Conservation (phyloP, 2,329 filamentous ascomycete genomes). For the Ascochyta fabae region DNA sequence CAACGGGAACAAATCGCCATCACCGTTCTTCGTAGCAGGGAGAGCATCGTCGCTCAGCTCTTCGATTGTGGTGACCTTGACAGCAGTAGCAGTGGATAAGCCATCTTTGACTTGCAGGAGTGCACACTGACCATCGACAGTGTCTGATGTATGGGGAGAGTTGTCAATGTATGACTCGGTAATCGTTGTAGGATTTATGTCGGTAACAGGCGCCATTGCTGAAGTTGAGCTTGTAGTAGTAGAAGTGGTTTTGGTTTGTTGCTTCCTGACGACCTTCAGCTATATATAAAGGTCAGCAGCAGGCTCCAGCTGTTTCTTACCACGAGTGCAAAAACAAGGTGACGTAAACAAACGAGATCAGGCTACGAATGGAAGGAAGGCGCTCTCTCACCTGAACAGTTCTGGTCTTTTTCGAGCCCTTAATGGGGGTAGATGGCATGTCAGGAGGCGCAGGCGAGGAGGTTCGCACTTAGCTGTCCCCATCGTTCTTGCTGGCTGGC, state of each 20-base stretch:
- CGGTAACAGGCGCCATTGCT: neutral
- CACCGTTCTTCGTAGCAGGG: neutral
- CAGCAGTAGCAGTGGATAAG: neutral
- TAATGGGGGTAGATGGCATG: constrained; percentile 11
- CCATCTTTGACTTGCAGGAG: neutral
- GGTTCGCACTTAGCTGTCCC: constrained; percentile 17
- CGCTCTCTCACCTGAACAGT: constrained; percentile 21
- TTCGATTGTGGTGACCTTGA: neutral
- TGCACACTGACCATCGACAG: neutral
- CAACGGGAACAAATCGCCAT: neutral
- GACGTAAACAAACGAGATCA: neutral
- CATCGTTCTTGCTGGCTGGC: constrained; percentile 17
- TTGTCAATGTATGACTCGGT: neutral
- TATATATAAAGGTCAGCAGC: constrained; percentile 7
- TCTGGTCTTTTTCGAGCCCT: neutral
- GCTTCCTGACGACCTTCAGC: constrained; percentile 11
- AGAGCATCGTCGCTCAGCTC: neutral
- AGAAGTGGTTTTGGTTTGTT: neutral
- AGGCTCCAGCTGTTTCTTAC: neutral
- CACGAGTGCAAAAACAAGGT: neutral
- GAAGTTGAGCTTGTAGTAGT: neutral
- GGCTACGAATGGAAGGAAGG: neutral
- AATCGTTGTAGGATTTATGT: neutral
- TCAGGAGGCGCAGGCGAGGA: constrained; percentile 18
- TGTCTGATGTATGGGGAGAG: too few species aligned